These are phyloP conservation scores for Fraxinus ornus DNA, from an alignment of 305 asterid genomes.

Conservation along the genomic window DNA sequence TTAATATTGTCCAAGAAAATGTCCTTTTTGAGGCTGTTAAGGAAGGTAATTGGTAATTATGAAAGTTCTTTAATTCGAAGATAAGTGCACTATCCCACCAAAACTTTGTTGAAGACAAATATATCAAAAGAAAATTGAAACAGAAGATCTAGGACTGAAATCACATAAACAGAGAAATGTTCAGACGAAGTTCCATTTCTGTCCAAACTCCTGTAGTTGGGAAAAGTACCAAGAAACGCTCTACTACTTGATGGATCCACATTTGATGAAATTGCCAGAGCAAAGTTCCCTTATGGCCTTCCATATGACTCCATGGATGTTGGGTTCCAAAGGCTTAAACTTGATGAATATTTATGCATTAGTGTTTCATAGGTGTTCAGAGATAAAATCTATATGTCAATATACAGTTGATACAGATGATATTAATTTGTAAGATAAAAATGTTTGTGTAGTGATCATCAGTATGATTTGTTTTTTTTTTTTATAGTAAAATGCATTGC, in stretches of 20 bases:
- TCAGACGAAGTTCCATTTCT: too few relatives aligned
- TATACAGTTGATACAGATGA: background rate
- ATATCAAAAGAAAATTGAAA: too few relatives aligned
- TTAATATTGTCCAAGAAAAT: too few relatives aligned
- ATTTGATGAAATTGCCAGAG: constrained; percentile 88
- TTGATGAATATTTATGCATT: background rate
- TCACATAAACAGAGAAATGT: too few relatives aligned
- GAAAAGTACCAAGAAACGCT: too few relatives aligned
- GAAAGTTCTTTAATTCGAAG: too few relatives aligned
- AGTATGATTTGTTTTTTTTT: constrained; percentile 1
- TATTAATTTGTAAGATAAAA: background rate
- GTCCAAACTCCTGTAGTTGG: too few relatives aligned
- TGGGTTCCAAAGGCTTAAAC: constrained; percentile 72
- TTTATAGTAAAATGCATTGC: background rate
- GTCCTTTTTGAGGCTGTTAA: too few relatives aligned
- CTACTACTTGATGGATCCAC: constrained; percentile 70
- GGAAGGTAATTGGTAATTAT: too few relatives aligned
- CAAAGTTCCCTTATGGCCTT: constrained; percentile 88
- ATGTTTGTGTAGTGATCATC: background rate
- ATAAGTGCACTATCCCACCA: too few relatives aligned
- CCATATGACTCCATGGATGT: constrained; percentile 93
- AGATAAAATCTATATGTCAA: background rate
- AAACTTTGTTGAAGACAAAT: too few relatives aligned
- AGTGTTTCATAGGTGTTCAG: background rate
- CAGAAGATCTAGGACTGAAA: too few relatives aligned